A percentile compares a stretch with the other conserved stretches of the same genome.
phyloP scores from a whole-genome alignment of 2,329 filamentous ascomycete species.

The Talaromyces sp. region DNA sequence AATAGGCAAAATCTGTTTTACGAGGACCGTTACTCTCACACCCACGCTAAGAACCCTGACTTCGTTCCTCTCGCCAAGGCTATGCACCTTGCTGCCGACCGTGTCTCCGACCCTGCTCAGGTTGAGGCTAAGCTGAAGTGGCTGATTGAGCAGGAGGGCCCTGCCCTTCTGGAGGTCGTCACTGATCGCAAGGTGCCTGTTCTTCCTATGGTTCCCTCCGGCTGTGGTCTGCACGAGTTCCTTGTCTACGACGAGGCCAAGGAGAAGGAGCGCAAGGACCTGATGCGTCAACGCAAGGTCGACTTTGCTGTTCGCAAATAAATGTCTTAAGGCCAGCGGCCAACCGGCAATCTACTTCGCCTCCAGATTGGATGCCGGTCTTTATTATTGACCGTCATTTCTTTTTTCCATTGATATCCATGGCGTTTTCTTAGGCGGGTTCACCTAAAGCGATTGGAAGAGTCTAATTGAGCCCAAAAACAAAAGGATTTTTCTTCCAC shows the following conservation, averaged over 20 bases:
- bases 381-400: slow-evolving; percentile 27
- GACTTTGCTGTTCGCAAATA: slow-evolving; percentile 28
- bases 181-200: slow-evolving; percentile 81
- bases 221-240: slow-evolving; percentile 88
- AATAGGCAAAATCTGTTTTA: slow-evolving; percentile 87
- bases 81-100: slow-evolving; percentile 80
- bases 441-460: slow-evolving; percentile 38
- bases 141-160: slow-evolving; percentile 88
- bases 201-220: slow-evolving; percentile 94
- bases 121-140: slow-evolving; percentile 78
- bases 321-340: slow-evolving; percentile 23
- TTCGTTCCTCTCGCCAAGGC: slow-evolving; percentile 91
- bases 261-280: slow-evolving; percentile 66
- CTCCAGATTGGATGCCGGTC: slow-evolving; percentile 15
- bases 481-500: background rate
- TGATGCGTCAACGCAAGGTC: slow-evolving; percentile 65
- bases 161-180: slow-evolving; percentile 86
- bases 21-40: slow-evolving; percentile 88
- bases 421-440: slow-evolving; percentile 42
- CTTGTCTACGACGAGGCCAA: slow-evolving; percentile 80
- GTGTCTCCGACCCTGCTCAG: slow-evolving; percentile 74
- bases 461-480: slow-evolving; percentile 18
- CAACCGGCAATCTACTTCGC: slow-evolving; percentile 15
- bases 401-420: slow-evolving; percentile 45
- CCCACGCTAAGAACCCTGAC: slow-evolving; percentile 92